Evolutionary conservation across 345 rosid species (phyloP).

Genomic region (Corymbia maculata): DNA sequence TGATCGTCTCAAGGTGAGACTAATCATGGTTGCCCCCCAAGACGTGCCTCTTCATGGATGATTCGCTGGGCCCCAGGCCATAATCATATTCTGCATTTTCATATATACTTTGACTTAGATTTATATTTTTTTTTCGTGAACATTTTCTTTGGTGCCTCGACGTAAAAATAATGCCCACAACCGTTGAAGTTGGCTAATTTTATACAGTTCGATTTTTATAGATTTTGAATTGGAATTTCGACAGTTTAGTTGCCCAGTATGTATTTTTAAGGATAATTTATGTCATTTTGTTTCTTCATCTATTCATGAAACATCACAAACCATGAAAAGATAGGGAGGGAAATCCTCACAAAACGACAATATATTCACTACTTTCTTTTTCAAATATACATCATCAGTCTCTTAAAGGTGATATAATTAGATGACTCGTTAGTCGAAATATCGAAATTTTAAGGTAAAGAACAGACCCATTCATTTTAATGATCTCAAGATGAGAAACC

Average conservation of each 20-base stretch:
- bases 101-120: background rate
- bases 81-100: background rate
- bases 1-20: background rate
- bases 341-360: background rate
- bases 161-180: background rate
- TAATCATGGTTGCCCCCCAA: background rate
- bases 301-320: constrained; percentile 2
- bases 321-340: background rate
- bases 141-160: background rate
- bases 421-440: constrained; percentile 22
- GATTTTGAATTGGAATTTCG: background rate
- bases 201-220: background rate
- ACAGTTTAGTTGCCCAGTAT: background rate
- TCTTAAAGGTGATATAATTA: constrained; percentile 14
- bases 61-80: background rate
- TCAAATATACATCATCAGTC: background rate
- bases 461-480: constrained; percentile 10
- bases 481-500: constrained; percentile 20
- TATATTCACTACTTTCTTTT: constrained; percentile 11
- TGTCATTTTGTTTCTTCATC: background rate
- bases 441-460: background rate
- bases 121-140: background rate
- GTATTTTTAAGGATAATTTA: background rate
- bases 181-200: background rate
- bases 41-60: constrained; percentile 19